Percentiles rank a stretch among this genome's conserved stretches.
phyloP scores from a whole-genome alignment of 257 asterid species.

The Solanum arcanum region DNA sequence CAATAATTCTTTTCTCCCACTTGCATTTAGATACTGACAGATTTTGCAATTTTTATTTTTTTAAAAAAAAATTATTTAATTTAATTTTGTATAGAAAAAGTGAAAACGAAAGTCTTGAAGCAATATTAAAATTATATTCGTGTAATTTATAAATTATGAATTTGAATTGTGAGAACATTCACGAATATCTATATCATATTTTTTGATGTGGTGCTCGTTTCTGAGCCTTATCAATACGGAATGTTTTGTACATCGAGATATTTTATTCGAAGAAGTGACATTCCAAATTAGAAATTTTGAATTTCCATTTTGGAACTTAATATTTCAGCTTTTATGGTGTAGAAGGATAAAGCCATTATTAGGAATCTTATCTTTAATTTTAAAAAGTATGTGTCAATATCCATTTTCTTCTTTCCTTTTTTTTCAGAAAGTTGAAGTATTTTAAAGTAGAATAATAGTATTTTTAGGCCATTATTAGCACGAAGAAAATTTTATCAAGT shows the following conservation, averaged over 20 bases:
- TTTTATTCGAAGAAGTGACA: rapidly evolving
- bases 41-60: not conserved
- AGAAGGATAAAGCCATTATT: not conserved
- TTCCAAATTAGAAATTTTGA: not conserved
- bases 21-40: not conserved
- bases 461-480: not conserved
- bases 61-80: not conserved
- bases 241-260: rapidly evolving
- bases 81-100: not conserved
- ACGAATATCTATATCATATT: not conserved
- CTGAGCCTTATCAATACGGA: rapidly evolving
- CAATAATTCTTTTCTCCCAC: not conserved
- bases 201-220: not conserved
- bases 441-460: not conserved
- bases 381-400: not conserved
- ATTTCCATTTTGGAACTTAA: not conserved
- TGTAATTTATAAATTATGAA: not conserved
- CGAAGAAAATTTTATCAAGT: not conserved
- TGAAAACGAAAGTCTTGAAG: not conserved
- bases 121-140: not conserved
- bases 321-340: not conserved
- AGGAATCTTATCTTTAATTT: not conserved
- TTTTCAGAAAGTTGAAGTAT: not conserved
- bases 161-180: rapidly evolving
- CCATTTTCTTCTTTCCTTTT: not conserved